Percentiles rank a stretch among this genome's conserved stretches.
Evolutionary conservation across 2,329 filamentous ascomycete genomes (phyloP).

Genomic region (Didymella glomerata): DNA sequence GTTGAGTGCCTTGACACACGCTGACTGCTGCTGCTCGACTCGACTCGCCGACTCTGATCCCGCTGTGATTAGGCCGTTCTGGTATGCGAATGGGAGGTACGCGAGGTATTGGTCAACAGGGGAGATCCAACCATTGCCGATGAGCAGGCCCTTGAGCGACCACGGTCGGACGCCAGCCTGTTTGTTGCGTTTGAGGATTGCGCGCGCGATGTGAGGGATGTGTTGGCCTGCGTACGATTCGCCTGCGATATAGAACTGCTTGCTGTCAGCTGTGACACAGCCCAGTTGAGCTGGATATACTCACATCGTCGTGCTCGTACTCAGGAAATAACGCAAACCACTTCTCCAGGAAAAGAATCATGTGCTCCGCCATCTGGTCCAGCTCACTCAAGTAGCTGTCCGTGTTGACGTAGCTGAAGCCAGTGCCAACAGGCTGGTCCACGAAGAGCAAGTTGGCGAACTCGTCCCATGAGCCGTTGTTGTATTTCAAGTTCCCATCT

Average conservation of each 20-base stretch:
- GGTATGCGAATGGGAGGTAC: slow-evolving; percentile 83
- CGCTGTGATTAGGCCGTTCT: slow-evolving; percentile 74
- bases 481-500: slow-evolving; percentile 74
- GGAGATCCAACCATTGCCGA: slow-evolving; percentile 98
- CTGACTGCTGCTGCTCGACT: slow-evolving; percentile 73
- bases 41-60: slow-evolving; percentile 69
- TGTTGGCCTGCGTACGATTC: slow-evolving; percentile 98
- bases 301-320: slow-evolving; percentile 88
- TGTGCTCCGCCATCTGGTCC: slow-evolving; percentile 87
- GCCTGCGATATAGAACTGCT: slow-evolving; percentile 88
- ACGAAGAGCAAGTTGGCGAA: slow-evolving; percentile 97
- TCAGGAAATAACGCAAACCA: slow-evolving; percentile 92
- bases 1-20: slow-evolving; percentile 71
- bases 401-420: slow-evolving; percentile 94
- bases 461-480: slow-evolving; percentile 98
- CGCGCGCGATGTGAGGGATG: slow-evolving; percentile 95
- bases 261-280: slow-evolving; percentile 27
- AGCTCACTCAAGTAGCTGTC: slow-evolving; percentile 87
- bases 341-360: slow-evolving; percentile 87
- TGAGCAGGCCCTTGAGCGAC: slow-evolving; percentile 85
- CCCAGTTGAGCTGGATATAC: slow-evolving; percentile 48
- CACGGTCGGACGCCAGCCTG: slow-evolving; percentile 63
- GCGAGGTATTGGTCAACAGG: slow-evolving; percentile 88
- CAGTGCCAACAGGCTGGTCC: slow-evolving; percentile 95
- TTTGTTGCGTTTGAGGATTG: slow-evolving; percentile 87